These are phyloP conservation scores for Neotropicomus parvogracilis DNA, from an alignment of 1,284 basidiomycete genomes.

Conservation along the genomic window DNA sequence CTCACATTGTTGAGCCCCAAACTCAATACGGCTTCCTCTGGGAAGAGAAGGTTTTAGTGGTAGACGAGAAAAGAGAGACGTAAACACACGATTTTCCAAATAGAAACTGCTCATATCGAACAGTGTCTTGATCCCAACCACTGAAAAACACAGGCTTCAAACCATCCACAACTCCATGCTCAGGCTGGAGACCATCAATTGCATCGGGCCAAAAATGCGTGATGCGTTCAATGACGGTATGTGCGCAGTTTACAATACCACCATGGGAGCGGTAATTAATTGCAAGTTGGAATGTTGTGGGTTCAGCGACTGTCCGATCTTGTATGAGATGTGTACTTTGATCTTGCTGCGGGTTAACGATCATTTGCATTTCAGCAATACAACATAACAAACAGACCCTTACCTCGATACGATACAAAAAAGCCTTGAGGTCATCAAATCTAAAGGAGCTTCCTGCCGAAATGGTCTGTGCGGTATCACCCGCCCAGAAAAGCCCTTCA, in stretches of 20 bases:
- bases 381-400: not conserved
- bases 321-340: slow-evolving; percentile 13
- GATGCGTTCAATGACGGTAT: slow-evolving; percentile 61
- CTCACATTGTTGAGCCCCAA: slow-evolving; percentile 67
- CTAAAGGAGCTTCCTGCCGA: slow-evolving; percentile 67
- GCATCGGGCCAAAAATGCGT: slow-evolving; percentile 60
- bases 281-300: slow-evolving; percentile 55
- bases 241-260: slow-evolving; percentile 67
- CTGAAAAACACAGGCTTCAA: slow-evolving; percentile 58
- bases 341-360: slow-evolving; percentile 18
- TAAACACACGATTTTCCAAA: slow-evolving; percentile 44
- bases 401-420: slow-evolving; percentile 59
- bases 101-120: slow-evolving; percentile 55
- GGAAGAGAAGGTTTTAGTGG: slow-evolving; percentile 3
- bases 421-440: slow-evolving; percentile 69
- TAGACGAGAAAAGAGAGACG: not conserved
- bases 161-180: slow-evolving; percentile 59
- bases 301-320: slow-evolving; percentile 27
- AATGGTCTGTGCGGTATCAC: slow-evolving; percentile 77
- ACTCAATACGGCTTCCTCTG: slow-evolving; percentile 54
- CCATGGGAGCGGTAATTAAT: slow-evolving; percentile 71
- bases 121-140: slow-evolving; percentile 50
- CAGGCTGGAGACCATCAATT: slow-evolving; percentile 57
- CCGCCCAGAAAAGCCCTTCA: slow-evolving; percentile 72
- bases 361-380: not conserved